phyloP scores from a whole-genome alignment of 495 filamentous ascomycete genomes.

The Xylaria flabelliformis region DNA sequence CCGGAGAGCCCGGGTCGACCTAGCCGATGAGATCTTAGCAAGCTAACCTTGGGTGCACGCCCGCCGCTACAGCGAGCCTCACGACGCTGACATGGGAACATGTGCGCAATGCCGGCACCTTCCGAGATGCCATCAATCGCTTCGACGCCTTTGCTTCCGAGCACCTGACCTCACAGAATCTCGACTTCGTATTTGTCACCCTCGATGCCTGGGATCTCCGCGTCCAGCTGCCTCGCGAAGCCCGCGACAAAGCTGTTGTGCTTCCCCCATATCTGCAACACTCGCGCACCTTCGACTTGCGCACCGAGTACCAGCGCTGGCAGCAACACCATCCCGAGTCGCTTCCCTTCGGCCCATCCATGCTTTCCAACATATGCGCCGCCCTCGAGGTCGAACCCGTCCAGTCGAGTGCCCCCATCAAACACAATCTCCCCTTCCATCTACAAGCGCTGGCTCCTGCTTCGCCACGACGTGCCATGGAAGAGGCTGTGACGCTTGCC shows the following conservation, averaged over 20 bases:
- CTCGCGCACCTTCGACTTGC: conserved; percentile 93
- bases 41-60: conserved; percentile 23
- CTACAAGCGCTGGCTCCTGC: conserved; percentile 94
- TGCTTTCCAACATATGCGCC: conserved; percentile 92
- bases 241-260: conserved; percentile 95
- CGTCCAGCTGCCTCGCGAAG: conserved; percentile 95
- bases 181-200: conserved; percentile 97
- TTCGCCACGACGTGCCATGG: conserved; percentile 96
- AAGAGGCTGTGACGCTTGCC: conserved; percentile 93
- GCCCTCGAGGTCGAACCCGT: conserved; percentile 97
- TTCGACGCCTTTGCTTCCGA: conserved; percentile 93
- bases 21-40: conserved; percentile 28
- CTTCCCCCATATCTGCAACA: conserved; percentile 97
- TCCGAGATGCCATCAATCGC: conserved; percentile 93
- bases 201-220: conserved; percentile 98
- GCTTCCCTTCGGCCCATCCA: conserved; percentile 92
- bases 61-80: conserved; percentile 73
- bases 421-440: conserved; percentile 98
- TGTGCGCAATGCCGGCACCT: conserved; percentile 93
- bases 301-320: conserved; percentile 97
- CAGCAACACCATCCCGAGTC: conserved; percentile 98
- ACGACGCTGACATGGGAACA: conserved; percentile 99
- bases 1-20: conserved; percentile 14
- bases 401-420: conserved; percentile 95
- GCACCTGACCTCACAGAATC: conserved; percentile 80